Evolutionary conservation across 768 basidiomycete genomes (phyloP).

Genomic region (Termitomyces sp.): DNA sequence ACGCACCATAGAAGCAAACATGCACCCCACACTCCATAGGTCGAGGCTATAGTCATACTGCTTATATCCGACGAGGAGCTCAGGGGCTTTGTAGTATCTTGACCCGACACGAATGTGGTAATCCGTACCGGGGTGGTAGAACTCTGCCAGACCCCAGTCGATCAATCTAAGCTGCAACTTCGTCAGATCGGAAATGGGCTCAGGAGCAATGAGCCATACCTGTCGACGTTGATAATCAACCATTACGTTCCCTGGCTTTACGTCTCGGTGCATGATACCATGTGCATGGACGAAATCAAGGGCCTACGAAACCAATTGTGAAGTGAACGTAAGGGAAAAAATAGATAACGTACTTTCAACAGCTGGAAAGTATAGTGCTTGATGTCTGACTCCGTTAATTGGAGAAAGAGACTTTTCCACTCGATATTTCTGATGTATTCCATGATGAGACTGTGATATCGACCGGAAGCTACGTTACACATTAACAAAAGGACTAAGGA

Average conservation of each 20-base stretch:
- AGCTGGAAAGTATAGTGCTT: slow-evolving; percentile 69
- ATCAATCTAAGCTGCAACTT: slow-evolving; percentile 50
- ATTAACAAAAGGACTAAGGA: neutral
- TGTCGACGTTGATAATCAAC: slow-evolving; percentile 62
- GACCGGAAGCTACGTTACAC: slow-evolving; percentile 38
- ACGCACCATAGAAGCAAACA: slow-evolving; percentile 71
- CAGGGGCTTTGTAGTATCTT: slow-evolving; percentile 74
- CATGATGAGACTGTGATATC: slow-evolving; percentile 65
- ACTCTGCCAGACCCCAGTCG: slow-evolving; percentile 78
- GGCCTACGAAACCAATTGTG: slow-evolving; percentile 31
- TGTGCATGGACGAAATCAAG: slow-evolving; percentile 71
- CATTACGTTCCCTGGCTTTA: slow-evolving; percentile 63
- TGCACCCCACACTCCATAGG: slow-evolving; percentile 74
- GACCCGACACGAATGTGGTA: slow-evolving; percentile 74
- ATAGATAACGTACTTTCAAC: slow-evolving; percentile 38
- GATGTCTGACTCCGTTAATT: slow-evolving; percentile 62
- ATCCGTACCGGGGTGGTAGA: slow-evolving; percentile 67
- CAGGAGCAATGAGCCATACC: slow-evolving; percentile 32
- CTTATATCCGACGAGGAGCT: slow-evolving; percentile 69
- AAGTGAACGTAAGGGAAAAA: neutral
- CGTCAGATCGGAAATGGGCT: slow-evolving; percentile 1
- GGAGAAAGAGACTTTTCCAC: slow-evolving; percentile 58
- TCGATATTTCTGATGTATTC: slow-evolving; percentile 70
- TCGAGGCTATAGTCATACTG: slow-evolving; percentile 72
- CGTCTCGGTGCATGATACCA: slow-evolving; percentile 66